Conservation (phyloP, 2,329 filamentous ascomycete species). For the Hawksworthiomyces lignivorus region DNA sequence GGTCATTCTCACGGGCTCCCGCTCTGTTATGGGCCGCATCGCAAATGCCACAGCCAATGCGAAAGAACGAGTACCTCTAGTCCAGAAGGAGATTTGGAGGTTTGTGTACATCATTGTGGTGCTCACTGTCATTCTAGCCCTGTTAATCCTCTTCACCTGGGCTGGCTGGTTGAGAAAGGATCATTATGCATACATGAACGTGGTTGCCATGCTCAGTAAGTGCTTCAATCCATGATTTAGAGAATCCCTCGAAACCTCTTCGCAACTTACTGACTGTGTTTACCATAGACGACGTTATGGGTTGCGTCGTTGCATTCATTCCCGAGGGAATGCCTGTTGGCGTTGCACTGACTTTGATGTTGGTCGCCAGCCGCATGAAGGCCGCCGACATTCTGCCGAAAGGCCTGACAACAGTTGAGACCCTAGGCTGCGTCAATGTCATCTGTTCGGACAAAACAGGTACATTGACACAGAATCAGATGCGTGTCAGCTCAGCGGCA, state of each 20-base stretch:
- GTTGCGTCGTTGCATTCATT: slow-evolving; percentile 20
- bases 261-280: too few species aligned
- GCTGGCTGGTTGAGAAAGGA: slow-evolving; percentile 31
- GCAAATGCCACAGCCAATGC: slow-evolving; percentile 24
- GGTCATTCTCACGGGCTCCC: slow-evolving; percentile 31
- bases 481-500: slow-evolving; percentile 32
- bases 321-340: slow-evolving; percentile 23
- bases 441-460: slow-evolving; percentile 37
- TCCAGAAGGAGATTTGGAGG: slow-evolving; percentile 34
- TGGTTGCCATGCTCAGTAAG: slow-evolving; percentile 24
- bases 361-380: slow-evolving; percentile 36
- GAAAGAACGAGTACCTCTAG: slow-evolving; percentile 31
- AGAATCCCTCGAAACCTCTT: too few species aligned
- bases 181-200: slow-evolving; percentile 30
- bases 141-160: slow-evolving; percentile 37
- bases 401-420: slow-evolving; percentile 28
- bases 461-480: slow-evolving; percentile 35
- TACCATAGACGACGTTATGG: slow-evolving; percentile 17
- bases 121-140: slow-evolving; percentile 30
- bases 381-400: slow-evolving; percentile 33
- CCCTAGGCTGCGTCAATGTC: slow-evolving; percentile 35
- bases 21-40: slow-evolving; percentile 27
- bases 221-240: too few species aligned
- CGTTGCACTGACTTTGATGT: slow-evolving; percentile 29
- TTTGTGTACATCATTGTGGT: slow-evolving; percentile 35